A percentile compares a stretch with the other conserved stretches of the same genome.
These are phyloP conservation scores for Coemansia asiatica DNA, from an alignment of 192 early-diverging fungal species.

Conservation along the genomic window DNA sequence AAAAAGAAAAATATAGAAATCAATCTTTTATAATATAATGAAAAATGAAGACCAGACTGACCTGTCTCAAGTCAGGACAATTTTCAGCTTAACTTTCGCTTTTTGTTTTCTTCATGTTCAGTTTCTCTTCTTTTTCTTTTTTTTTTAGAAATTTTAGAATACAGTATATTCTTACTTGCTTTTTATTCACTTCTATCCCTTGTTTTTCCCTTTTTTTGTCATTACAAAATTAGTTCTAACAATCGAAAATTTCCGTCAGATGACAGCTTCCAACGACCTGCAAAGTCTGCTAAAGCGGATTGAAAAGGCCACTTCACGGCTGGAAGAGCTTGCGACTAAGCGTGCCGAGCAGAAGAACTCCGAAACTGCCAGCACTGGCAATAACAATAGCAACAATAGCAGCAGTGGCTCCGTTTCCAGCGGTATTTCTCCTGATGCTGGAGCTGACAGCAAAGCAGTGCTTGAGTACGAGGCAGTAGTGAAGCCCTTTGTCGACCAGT, in stretches of 20 bases:
- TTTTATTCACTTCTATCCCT: not conserved
- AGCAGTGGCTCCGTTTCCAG: not conserved
- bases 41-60: no score
- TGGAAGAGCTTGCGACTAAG: slow-evolving; percentile 80
- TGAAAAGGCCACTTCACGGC: slow-evolving; percentile 85
- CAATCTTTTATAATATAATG: no score
- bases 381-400: slow-evolving; percentile 16
- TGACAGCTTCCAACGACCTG: slow-evolving; percentile 48
- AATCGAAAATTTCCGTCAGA: slow-evolving; percentile 14
- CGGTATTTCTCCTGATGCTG: slow-evolving; percentile 8
- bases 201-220: not conserved
- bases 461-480: slow-evolving; percentile 59
- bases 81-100: no score
- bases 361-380: slow-evolving; percentile 40
- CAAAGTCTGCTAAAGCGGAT: slow-evolving; percentile 80
- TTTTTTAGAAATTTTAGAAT: not conserved
- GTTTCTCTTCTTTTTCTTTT: no score
- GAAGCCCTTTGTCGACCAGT: slow-evolving; percentile 41
- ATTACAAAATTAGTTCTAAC: not conserved
- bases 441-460: slow-evolving; percentile 44
- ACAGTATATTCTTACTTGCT: not conserved
- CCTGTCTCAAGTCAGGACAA: no score
- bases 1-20: no score
- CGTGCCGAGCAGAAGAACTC: slow-evolving; percentile 42
- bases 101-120: no score